A percentile compares a stretch with the other conserved stretches of the same genome.
These are phyloP conservation scores for Phytophthora rubi DNA, from an alignment of 352 stramenopile genomes.

Conservation along the genomic window DNA sequence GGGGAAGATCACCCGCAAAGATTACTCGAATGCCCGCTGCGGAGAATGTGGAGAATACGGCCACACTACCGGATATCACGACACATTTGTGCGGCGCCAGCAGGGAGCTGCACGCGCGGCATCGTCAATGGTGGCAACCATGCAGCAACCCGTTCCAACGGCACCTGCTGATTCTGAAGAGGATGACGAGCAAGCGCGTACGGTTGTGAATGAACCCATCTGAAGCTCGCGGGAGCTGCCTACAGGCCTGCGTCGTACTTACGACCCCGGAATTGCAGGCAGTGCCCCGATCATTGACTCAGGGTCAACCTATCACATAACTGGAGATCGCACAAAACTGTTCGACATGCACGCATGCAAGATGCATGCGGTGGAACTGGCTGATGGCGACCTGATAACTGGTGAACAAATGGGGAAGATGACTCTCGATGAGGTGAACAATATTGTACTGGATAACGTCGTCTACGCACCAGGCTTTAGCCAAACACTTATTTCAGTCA, in stretches of 20 bases:
- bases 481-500: neutral
- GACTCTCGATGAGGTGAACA: neutral
- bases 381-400: neutral
- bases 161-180: too few species aligned
- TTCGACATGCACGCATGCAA: neutral
- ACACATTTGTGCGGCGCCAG: neutral
- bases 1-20: neutral
- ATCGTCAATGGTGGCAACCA: neutral
- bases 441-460: neutral
- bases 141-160: too few species aligned
- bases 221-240: neutral
- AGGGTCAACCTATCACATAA: neutral
- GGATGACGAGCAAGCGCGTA: too few species aligned
- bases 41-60: slow-evolving; percentile 6
- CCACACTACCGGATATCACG: slow-evolving; percentile 14
- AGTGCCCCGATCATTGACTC: neutral
- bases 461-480: neutral
- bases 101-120: neutral
- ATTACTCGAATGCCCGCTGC: slow-evolving; percentile 15
- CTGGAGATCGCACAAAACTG: neutral
- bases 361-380: neutral
- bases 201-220: too few species aligned
- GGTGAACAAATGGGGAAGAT: neutral
- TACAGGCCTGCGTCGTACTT: neutral
- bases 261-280: neutral